These are phyloP conservation scores for Candida freyschussii DNA, from an alignment of 1,139 yeast species.

Conservation along the genomic window DNA sequence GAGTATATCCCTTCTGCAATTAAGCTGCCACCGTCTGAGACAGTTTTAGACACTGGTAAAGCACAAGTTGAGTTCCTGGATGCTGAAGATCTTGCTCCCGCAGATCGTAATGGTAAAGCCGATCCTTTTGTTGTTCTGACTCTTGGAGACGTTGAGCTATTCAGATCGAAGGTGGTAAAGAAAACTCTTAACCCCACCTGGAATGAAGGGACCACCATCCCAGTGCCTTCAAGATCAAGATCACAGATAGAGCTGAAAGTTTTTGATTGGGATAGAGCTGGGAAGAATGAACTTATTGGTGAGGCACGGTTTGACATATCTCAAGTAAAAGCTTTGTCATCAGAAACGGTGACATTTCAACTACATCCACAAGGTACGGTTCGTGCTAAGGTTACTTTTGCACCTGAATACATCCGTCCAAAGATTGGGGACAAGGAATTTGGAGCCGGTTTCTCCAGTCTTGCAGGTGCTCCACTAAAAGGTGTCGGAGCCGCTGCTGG, in stretches of 20 bases:
- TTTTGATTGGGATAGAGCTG: constrained; percentile 76
- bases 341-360: constrained; percentile 42
- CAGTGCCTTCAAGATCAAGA: constrained; percentile 59
- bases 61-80: constrained; percentile 51
- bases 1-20: constrained; percentile 58
- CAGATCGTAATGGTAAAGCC: constrained; percentile 69
- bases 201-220: constrained; percentile 58
- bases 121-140: constrained; percentile 58
- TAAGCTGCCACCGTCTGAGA: constrained; percentile 51
- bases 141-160: constrained; percentile 50
- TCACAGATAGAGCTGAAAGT: constrained; percentile 44
- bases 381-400: constrained; percentile 47
- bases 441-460: constrained; percentile 36
- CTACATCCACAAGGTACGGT: constrained; percentile 61
- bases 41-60: constrained; percentile 63
- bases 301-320: constrained; percentile 45
- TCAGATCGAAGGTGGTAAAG: constrained; percentile 55
- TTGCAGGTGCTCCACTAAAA: constrained; percentile 45
- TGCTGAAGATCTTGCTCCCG: constrained; percentile 49
- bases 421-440: constrained; percentile 41
- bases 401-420: constrained; percentile 67
- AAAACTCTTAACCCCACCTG: constrained; percentile 66
- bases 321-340: constrained; percentile 39
- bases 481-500: constrained; percentile 39
- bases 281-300: constrained; percentile 60